Base-by-base conservation (phyloP, 192 early-diverging fungal genomes). In the Jimgerdemannia lactiflua region DNA sequence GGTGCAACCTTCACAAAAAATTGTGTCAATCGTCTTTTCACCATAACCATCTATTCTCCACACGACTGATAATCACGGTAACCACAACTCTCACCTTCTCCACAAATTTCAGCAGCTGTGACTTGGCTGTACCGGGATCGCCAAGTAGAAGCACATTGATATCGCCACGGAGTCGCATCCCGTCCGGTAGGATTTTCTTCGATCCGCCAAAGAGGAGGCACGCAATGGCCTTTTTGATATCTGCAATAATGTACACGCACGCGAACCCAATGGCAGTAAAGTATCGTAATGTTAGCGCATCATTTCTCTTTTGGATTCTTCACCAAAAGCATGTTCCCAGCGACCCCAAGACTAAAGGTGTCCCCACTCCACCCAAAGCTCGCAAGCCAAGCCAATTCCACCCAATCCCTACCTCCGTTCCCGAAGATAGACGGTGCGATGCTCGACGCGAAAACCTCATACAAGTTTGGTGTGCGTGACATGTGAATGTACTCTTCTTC, bases 91-190 rank as follows among this genome's bases (percentile, higher is more conserved):
- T 19, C n/a, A 91, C 95, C 87, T 96, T 94, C 77, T 98, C 95
- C 11, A 97, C 95, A 91, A 99, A 99, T 83, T 99, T 99, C 29
- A 99, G 88, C 73, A 99, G 88, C 84, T 99, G 98, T 7, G 91
- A 93, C 84, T 99, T 99, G 64, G 98, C 98, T 39, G 97, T 99
- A 79, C 98, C 98, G 4, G 98, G 98, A 84, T 99, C 98, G 76
- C 98, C 98, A 4, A 99, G 85, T 70, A 99, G 83, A 29, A 99
- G 83, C 41, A 99, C 96, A 79, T 98, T 99, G 77, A 99, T 97
- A 79, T 99, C 98, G 65, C 98, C 98, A 81, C 98, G 88, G 71
- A 99, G 81, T 71, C 94, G 90, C 95, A 99, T 96, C 71, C 96
- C 95, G 82, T 99, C 98, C 3, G 97, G 96, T 3, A 99, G 86